These are phyloP conservation scores for Cercospora brassicicola DNA, from an alignment of 2,329 filamentous ascomycete genomes.

Conservation along the genomic window DNA sequence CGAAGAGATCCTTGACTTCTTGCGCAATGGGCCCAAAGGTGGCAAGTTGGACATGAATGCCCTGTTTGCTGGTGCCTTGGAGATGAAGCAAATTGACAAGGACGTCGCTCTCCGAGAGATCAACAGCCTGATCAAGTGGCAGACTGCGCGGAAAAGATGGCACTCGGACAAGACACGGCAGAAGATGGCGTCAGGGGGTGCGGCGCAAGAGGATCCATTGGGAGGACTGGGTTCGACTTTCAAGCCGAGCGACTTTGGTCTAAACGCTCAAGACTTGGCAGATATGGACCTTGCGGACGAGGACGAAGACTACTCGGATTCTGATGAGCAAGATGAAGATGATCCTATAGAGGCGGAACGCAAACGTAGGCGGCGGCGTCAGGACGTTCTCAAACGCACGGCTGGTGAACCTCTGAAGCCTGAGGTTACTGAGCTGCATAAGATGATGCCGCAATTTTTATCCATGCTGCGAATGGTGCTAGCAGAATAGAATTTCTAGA, in stretches of 20 bases:
- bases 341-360: conserved; percentile 89
- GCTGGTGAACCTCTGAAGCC: conserved; percentile 44
- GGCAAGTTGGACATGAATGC: conserved; percentile 93
- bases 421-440: conserved; percentile 36
- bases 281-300: conserved; percentile 81
- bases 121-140: conserved; percentile 84
- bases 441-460: conserved; percentile 40
- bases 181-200: conserved; percentile 92
- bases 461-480: conserved; percentile 41
- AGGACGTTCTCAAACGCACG: conserved; percentile 65
- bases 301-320: conserved; percentile 65
- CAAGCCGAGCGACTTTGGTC: conserved; percentile 80
- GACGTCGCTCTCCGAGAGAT: conserved; percentile 75
- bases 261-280: conserved; percentile 82
- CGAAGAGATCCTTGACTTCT: conserved; percentile 89
- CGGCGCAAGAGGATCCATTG: conserved; percentile 49
- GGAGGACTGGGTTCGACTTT: conserved; percentile 60
- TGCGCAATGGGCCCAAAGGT: conserved; percentile 76
- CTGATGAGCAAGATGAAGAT: conserved; percentile 67
- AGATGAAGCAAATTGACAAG: conserved; percentile 67
- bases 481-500: conserved; percentile 27
- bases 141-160: conserved; percentile 95
- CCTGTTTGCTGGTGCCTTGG: conserved; percentile 77
- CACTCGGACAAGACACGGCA: conserved; percentile 96
- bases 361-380: conserved; percentile 70